Conservation (phyloP, 371 early-diverging fungal species). For the Rhizomucor pusillus region DNA sequence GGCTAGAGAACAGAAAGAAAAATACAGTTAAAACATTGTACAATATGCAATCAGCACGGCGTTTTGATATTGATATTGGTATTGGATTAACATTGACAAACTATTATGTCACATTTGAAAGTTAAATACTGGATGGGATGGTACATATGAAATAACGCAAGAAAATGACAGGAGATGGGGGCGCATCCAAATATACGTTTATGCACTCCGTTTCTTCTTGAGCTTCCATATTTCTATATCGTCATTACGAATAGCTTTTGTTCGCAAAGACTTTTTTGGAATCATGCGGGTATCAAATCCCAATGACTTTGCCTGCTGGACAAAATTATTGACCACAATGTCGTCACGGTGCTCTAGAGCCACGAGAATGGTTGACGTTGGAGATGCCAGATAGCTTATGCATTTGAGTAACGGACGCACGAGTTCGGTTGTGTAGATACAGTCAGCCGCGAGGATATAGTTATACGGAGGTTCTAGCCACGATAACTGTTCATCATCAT, state of each 20-base stretch:
- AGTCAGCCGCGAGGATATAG: constrained; percentile 41
- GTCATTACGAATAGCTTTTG: constrained; percentile 22
- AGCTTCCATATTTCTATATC: constrained; percentile 45
- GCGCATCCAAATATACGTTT: neutral
- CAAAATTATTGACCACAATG: constrained; percentile 32
- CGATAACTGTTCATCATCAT: neutral
- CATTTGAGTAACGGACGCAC: constrained; percentile 23
- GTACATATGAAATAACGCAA: too few species aligned
- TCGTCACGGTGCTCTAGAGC: constrained; percentile 39
- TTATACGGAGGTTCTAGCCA: constrained; percentile 15
- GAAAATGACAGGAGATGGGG: too few species aligned
- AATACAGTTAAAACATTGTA: too few species aligned
- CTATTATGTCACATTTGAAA: too few species aligned
- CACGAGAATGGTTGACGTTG: constrained; percentile 18
- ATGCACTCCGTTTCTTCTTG: constrained; percentile 17
- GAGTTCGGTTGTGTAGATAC: constrained; percentile 33
- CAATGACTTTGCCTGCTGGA: constrained; percentile 21
- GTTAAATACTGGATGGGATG: too few species aligned
- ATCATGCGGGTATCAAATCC: constrained; percentile 38
- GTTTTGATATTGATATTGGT: too few species aligned
- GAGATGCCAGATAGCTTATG: constrained; percentile 14
- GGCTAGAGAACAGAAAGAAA: too few species aligned
- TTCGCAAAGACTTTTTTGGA: constrained; percentile 21
- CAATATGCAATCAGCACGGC: too few species aligned
- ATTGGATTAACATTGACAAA: too few species aligned